Evolutionary conservation across 2,329 filamentous ascomycete genomes (phyloP), one percentile per base, ranked within the genome.

Genomic region (Eutypa lata): DNA sequence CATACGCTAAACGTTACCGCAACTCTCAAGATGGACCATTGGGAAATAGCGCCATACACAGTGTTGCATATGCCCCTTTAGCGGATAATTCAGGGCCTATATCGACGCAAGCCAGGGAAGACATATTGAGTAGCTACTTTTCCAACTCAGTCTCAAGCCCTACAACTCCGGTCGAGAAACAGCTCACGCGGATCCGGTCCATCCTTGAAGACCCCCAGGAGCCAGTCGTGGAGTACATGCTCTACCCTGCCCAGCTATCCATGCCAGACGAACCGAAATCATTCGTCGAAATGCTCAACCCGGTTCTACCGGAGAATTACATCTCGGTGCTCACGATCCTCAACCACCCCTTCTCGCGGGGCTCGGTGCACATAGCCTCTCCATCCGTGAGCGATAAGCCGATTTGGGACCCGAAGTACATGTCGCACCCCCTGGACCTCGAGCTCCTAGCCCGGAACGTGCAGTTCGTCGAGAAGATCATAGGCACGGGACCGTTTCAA

Each of bases 331-430:
- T 79, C 58, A 76, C 78, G 0, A 82, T 83, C 54, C 79, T 84
- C 24, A 81, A 81, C 50, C 85, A 87, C 52, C 84, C 84, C 0
- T 78, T 83, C 59, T 82, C 80, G 2, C 76, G 82, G 0, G 84
- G 84, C 5, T 73, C 74, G 38, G 77, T 84, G 52, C 85, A 87
- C 68, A 81, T 87, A 54, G 69, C 68, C 11, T 72, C 71, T 3
- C 51, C 71, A 1, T 71, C 77, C 43, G 65, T 73, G 4, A 61
- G 64, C 6, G 72, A 74, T 5, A 64, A 72, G 26, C 75, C 78
- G 0, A 70, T 75, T 6, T 81, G 84, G 60, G 77, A 86, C 55
- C 79, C 80, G 18, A 74, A 75, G 24, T 84, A 76, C 69, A 76
- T 85, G 60, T 74, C 74, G 5, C 68, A 83, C 57, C 76, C 80